Evolutionary conservation across 768 basidiomycete genomes (phyloP), one percentile per base, ranked within the genome.

Genomic region (Suillus brevipes): DNA sequence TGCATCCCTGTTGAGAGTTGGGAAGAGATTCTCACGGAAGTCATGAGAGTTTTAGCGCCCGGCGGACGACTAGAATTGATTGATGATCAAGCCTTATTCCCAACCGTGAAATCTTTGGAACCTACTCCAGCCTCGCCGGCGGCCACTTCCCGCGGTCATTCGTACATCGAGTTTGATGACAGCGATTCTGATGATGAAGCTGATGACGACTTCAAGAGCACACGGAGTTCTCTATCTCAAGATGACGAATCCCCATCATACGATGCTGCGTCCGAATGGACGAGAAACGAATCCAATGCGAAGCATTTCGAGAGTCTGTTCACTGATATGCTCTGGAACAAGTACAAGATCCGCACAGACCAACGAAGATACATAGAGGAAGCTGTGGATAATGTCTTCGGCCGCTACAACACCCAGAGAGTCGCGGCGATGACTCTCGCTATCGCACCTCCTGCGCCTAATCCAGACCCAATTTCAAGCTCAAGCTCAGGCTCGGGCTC

Each of bases 1-100:
- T 85, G 83, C 69, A 80, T 94, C 57, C 90, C 90, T 0, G 74
- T 81, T 52, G 77, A 82, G 6, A 75, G 80, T 45, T 94, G 92
- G 92, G 77, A 82, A 38, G 75, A 76, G 20, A 77, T 94, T 13
- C 64, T 94, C 23, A 67, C 71, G 0, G 89, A 94, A 81, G 84
- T 83, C 6, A 74, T 81, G 18, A 88, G 92, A 31, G 82, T 94
- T 12, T 79, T 94, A 16, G 78, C 76, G 14, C 79, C 79, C 7
- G 84, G 81, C 18, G 92, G 92, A 4, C 82, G 84, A 10, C 77
- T 94, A 3, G 92, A 94, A 73, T 69, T 92, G 57, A 85, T 94
- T 60, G 89, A 92, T 74, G 91, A 94, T 73, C 78, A 89, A 68
- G 77, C 90, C 40, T 73, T 84, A 67, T 91, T 91, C 69, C 87